Evolutionary conservation across 345 rosid genomes (phyloP), one percentile per base, ranked within the genome.

Genomic region (Salix exigua): DNA sequence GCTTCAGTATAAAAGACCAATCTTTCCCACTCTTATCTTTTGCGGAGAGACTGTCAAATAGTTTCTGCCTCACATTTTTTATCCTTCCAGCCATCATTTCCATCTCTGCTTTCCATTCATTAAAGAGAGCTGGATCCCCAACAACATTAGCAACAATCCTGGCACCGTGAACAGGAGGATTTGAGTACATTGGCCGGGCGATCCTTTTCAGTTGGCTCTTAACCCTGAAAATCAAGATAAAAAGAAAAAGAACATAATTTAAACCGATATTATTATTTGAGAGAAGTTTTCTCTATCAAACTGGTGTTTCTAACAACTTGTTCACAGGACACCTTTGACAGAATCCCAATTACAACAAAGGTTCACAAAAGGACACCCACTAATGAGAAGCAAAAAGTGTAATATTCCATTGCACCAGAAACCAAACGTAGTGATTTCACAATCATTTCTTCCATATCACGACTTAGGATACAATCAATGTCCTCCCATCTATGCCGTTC

Each of bases 41-140:
- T 61, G 90, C 78, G 18, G 85, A 79, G 42, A 96, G 96, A 81
- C 93, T 87, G 74, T 93, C 92, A 26, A 81, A 91, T 50, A 96
- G 79, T 80, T 87, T 81, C 69, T 92, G 94, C 75, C 99, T 90
- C 77, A 93, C 98, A 5, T 83, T 85, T 85, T 92, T 96, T 31
- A 93, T 96, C 86, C 99, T 93, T 77, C 99, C 98, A 0, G 97
- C 99, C 98, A 96, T 91, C 90, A 90, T 85, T 77, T 96, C 95
- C 99, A 96, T 96, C 90, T 96, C 98, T 11, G 81, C 89, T 80
- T 93, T 96, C 99, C 98, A 96, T 74, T 93, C 99, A 33, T 76
- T 58, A 72, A 96, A 96, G 74, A 93, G 91, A 72, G 87, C 75
- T 51, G 94, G 88, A 84, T 93, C 94, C 1, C 98, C 94, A 21